Evolutionary conservation across 805 yeast genomes (phyloP), one percentile per base, ranked within the genome.

Genomic region (Wickerhamomyces chaumierensis): DNA sequence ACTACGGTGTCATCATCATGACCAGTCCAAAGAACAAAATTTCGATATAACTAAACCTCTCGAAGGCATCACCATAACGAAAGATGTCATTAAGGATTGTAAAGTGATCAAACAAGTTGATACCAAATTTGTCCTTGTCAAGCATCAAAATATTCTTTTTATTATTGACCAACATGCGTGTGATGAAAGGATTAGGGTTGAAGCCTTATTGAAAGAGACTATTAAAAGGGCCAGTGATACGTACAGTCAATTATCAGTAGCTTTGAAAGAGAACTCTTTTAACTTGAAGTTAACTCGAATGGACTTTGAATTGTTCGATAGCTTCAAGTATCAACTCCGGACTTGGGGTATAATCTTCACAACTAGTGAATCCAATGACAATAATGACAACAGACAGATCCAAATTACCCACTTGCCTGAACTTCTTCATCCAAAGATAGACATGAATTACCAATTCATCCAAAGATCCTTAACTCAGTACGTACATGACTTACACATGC

Each of bases 141-240:
- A 55, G 18, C 31, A 52, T 0, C 15, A 37, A 1, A 34, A 36
- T 2, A n/a, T 49, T 0, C 47, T 73, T 14, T 54, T 73, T 17
- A 57, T 73, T 1, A 48, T 81, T 5, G 95, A 86, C 52, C 95
- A 85, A 49, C 95, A 86, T 61, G 95, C 95, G 0, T 74, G 80
- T 39, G 94, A 82, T 57, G 95, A 86, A 52, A 57, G 95, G 39
- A 63, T 82, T 0, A 63, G 64, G 35, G 69, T 81, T 2, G 95
- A 86, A 48, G 37, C 42, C 1, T 48, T 68, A 12, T 57, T 73
- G n/a, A 44, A 52, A 27, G 63, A 62, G 3, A 61, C 65, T 39
- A 48, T 73, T 3, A 34, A 42, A 5, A 43, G 45, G 9, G 62
- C 57, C 1, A 28, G 52, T 5, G 54, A 54, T 13, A 49, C 52